Evolutionary conservation across 2,329 filamentous ascomycete species (phyloP).

Genomic region (Thielaviopsis punctulata): DNA sequence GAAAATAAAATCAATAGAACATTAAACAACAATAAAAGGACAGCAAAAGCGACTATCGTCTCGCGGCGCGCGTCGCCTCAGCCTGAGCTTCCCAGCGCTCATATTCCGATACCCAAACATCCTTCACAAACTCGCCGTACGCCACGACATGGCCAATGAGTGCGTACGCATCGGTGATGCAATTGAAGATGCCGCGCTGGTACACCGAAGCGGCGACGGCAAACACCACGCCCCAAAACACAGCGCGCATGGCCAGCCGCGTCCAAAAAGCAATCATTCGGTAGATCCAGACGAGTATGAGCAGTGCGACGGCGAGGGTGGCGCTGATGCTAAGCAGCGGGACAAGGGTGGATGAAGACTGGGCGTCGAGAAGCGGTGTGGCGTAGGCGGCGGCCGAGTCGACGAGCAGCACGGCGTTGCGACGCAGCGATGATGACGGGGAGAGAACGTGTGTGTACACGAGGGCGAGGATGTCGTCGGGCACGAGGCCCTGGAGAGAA

Average conservation of each 20-base stretch:
- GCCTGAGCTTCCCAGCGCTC: slow-evolving; percentile 35
- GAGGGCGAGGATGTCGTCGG: slow-evolving; percentile 26
- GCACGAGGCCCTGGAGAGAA: slow-evolving; percentile 25
- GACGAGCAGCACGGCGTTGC: slow-evolving; percentile 16
- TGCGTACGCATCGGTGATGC: slow-evolving; percentile 38
- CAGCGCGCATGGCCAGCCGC: slow-evolving; percentile 41
- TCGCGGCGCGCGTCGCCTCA: slow-evolving; percentile 14
- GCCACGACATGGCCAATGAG: slow-evolving; percentile 26
- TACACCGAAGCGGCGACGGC: slow-evolving; percentile 38
- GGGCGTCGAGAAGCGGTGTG: slow-evolving; percentile 24
- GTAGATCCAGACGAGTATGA: slow-evolving; percentile 35
- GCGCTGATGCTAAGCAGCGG: slow-evolving; percentile 18
- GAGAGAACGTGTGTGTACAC: slow-evolving; percentile 31
- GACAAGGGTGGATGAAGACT: slow-evolving; percentile 19
- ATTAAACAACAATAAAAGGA: background rate
- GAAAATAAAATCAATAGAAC: background rate
- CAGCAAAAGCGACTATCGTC: slow-evolving; percentile 9
- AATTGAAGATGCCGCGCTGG: slow-evolving; percentile 48
- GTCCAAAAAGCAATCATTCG: slow-evolving; percentile 64
- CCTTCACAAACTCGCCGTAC: slow-evolving; percentile 30
- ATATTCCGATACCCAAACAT: slow-evolving; percentile 41
- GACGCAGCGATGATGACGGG: slow-evolving; percentile 25
- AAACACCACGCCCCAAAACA: slow-evolving; percentile 46
- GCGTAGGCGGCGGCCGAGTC: slow-evolving; percentile 17
- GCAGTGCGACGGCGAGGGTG: slow-evolving; percentile 18